Evolutionary conservation across 352 stramenopile species (phyloP).

Genomic region (Pythium brachiatum): DNA sequence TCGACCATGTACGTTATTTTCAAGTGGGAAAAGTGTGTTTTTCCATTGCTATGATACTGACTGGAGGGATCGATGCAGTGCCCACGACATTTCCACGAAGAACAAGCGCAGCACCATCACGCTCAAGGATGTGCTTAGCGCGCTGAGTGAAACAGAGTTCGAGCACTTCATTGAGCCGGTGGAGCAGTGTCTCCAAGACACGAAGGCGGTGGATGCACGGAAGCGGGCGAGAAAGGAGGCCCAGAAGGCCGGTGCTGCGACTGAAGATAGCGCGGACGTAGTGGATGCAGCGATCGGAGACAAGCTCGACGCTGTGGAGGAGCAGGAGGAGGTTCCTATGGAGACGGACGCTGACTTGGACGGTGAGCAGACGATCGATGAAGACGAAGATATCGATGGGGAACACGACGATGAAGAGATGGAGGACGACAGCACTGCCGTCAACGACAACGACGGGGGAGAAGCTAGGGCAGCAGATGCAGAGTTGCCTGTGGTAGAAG

Average conservation of each 20-base stretch:
- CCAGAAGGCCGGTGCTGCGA: conserved; percentile 3
- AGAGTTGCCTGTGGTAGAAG: background rate
- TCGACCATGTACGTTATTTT: conserved; percentile 63
- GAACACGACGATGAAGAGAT: conserved; percentile 18
- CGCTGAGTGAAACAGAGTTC: conserved; percentile 74
- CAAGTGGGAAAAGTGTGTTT: too few species aligned
- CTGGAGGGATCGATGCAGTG: conserved; percentile 32
- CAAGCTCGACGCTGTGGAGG: background rate
- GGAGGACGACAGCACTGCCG: conserved; percentile 12
- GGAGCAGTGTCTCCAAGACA: conserved; percentile 68
- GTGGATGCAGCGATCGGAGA: background rate
- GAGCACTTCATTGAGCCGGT: conserved; percentile 71
- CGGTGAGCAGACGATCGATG: conserved; percentile 30
- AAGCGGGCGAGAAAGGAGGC: conserved; percentile 33
- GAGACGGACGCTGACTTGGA: conserved; percentile 25
- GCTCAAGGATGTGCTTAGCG: conserved; percentile 68
- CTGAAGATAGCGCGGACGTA: background rate
- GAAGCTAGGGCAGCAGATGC: conserved; percentile 20
- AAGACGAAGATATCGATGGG: conserved; percentile 32
- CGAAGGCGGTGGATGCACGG: conserved; percentile 36
- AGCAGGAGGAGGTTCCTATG: conserved; percentile 16
- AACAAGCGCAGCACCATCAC: conserved; percentile 80
- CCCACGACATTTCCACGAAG: conserved; percentile 56
- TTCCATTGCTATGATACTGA: background rate
- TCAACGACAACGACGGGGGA: conserved; percentile 8